Evolutionary conservation across 2,329 filamentous ascomycete genomes (phyloP).

Genomic region (Fusarium anthophilum): DNA sequence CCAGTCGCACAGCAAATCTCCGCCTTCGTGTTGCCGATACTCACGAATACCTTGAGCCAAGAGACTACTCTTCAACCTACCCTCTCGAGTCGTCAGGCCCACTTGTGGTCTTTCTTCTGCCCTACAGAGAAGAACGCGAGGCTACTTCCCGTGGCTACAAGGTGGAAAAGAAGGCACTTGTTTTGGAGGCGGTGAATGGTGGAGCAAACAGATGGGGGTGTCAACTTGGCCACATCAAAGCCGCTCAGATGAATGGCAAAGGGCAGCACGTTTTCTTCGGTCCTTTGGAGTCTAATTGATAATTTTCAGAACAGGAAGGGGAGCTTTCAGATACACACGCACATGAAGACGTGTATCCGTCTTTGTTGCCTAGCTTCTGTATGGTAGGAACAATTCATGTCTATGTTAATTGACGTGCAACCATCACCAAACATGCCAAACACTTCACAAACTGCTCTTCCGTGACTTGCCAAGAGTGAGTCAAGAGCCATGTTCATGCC

Average conservation of each 20-base stretch:
- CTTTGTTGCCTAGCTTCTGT: too few species aligned
- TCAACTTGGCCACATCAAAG: not conserved
- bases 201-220: accelerated
- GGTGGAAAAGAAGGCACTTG: not conserved
- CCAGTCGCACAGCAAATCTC: not conserved
- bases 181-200: not conserved
- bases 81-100: not conserved
- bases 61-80: not conserved
- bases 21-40: not conserved
- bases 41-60: accelerated
- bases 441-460: not conserved
- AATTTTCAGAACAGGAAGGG: not conserved
- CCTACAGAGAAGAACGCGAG: not conserved
- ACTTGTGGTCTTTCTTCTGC: not conserved
- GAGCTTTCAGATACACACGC: too few species aligned
- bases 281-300: not conserved
- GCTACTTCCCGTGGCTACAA: too few species aligned
- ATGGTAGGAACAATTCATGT: too few species aligned
- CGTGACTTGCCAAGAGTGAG: not conserved
- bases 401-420: too few species aligned
- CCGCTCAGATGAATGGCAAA: not conserved
- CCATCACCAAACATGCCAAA: not conserved
- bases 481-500: accelerated
- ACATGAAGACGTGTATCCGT: too few species aligned
- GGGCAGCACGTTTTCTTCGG: not conserved